A percentile compares a stretch with the other conserved stretches of the same genome.
These are phyloP conservation scores for Exsudoporus floridanus DNA, from an alignment of 1,284 basidiomycete species.

Conservation along the genomic window DNA sequence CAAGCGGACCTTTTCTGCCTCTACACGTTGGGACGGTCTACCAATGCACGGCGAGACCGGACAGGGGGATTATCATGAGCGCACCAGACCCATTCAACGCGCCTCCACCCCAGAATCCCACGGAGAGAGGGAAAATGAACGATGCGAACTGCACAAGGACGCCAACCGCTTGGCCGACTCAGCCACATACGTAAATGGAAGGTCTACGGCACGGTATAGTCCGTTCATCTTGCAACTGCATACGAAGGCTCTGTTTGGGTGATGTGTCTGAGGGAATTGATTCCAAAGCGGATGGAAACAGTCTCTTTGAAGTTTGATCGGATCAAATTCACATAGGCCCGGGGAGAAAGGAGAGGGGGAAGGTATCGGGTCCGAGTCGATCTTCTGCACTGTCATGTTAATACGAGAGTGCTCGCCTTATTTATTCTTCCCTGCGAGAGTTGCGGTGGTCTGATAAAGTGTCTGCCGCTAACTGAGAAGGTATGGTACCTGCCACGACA, in stretches of 20 bases:
- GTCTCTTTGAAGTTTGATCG: not conserved
- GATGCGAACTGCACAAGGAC: too few species aligned
- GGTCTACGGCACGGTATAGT: not conserved
- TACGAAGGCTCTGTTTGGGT: not conserved
- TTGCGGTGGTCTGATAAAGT: not conserved
- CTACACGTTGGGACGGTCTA: too few species aligned
- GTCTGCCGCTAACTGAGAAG: not conserved
- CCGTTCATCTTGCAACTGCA: not conserved
- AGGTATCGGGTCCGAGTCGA: not conserved
- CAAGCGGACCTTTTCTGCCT: too few species aligned
- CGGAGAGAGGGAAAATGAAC: too few species aligned
- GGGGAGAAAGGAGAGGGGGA: not conserved
- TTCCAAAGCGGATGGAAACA: not conserved
- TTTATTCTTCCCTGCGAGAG: not conserved
- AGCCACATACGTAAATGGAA: conserved; percentile 29
- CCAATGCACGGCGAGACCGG: too few species aligned
- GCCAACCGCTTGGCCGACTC: too few species aligned
- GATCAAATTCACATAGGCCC: not conserved
- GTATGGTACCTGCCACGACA: not conserved
- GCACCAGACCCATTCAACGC: too few species aligned
- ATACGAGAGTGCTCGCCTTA: not conserved
- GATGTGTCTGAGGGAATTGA: not conserved
- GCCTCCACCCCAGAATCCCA: too few species aligned
- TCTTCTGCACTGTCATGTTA: not conserved
- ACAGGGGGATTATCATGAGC: too few species aligned